These are phyloP conservation scores for Agrocybe chaxingu DNA, from an alignment of 768 basidiomycete genomes.

Conservation along the genomic window DNA sequence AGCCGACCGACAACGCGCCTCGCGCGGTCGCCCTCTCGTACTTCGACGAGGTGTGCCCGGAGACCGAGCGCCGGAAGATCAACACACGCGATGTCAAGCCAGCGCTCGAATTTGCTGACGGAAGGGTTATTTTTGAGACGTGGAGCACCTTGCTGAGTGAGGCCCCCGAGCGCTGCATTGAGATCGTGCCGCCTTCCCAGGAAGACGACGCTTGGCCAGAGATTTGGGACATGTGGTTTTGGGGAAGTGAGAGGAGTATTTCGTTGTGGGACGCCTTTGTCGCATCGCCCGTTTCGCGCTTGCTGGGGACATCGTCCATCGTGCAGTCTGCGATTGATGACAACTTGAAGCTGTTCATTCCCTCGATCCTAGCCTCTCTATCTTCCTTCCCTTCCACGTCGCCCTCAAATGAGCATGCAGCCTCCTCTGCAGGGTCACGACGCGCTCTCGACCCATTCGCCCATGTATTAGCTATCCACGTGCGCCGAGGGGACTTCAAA, in stretches of 20 bases:
- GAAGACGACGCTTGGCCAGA: constrained; percentile 38
- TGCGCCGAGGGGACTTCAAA: constrained; percentile 52
- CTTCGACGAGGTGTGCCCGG: constrained; percentile 46
- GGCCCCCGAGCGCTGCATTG: constrained; percentile 42
- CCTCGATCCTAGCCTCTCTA: background rate
- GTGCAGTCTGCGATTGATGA: constrained; percentile 40
- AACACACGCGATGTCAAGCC: constrained; percentile 37
- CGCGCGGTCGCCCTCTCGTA: constrained; percentile 43
- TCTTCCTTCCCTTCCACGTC: too few relatives aligned
- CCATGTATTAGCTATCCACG: constrained; percentile 47
- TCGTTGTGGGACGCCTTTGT: constrained; percentile 44
- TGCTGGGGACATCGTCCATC: constrained; percentile 39
- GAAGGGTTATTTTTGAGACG: constrained; percentile 31
- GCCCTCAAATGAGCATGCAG: constrained; percentile 8
- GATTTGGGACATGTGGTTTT: constrained; percentile 45
- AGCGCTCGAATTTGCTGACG: constrained; percentile 24
- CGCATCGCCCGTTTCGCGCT: constrained; percentile 38
- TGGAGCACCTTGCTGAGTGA: constrained; percentile 40
- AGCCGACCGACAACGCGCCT: constrained; percentile 34
- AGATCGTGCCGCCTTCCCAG: constrained; percentile 32
- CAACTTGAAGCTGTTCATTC: constrained; percentile 37
- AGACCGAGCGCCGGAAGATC: constrained; percentile 33
- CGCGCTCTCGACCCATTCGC: constrained; percentile 32
- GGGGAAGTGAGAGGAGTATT: constrained; percentile 35
- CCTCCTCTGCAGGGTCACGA: constrained; percentile 17